These are phyloP conservation scores for Solanum pinnatisectum DNA, from an alignment of 257 asterid species.

Conservation along the genomic window DNA sequence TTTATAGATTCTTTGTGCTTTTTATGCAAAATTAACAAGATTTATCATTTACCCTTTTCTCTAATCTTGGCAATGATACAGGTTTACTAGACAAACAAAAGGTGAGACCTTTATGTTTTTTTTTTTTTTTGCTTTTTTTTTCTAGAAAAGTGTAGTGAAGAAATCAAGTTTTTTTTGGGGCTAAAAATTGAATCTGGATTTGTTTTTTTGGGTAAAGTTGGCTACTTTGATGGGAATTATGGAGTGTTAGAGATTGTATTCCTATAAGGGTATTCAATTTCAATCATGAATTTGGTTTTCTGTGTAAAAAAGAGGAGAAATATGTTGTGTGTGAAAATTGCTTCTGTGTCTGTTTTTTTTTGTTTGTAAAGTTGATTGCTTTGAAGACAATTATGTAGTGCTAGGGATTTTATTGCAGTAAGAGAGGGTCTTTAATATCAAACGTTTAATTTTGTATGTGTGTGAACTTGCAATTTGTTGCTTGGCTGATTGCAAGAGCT, in stretches of 20 bases:
- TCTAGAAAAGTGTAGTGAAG: background rate
- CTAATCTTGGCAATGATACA: background rate
- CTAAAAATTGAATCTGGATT: background rate
- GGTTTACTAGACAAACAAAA: background rate
- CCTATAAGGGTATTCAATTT: background rate
- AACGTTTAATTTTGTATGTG: background rate
- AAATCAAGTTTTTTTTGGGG: background rate
- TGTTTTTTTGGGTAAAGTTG: background rate
- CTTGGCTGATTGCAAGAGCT: background rate
- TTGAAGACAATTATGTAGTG: background rate
- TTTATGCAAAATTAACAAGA: background rate
- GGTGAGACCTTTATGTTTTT: background rate
- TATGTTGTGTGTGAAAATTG: background rate
- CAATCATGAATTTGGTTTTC: background rate
- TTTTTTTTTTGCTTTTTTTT: background rate
- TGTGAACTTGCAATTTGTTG: background rate
- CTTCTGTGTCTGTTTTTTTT: background rate
- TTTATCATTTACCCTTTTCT: background rate
- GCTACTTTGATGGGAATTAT: background rate
- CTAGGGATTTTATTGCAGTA: background rate
- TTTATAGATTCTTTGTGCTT: background rate
- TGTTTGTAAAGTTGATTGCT: background rate
- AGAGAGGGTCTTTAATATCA: background rate
- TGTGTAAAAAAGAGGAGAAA: background rate
- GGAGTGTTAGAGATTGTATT: background rate